phyloP scores from a whole-genome alignment of 2,329 filamentous ascomycete genomes.

The Xylaria sp. region DNA sequence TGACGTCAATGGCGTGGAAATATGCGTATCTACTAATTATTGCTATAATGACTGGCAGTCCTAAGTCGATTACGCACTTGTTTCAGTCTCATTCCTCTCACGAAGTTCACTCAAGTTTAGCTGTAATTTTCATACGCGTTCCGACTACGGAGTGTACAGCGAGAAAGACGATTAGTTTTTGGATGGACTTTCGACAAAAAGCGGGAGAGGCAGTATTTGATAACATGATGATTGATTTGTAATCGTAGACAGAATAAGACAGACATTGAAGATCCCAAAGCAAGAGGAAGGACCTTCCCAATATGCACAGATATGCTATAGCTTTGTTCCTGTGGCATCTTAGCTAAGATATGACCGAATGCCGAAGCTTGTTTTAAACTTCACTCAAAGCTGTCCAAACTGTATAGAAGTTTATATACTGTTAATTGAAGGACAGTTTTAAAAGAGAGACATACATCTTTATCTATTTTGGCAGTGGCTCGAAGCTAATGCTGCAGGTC shows the following conservation, averaged over 20 bases:
- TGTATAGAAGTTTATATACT: not conserved
- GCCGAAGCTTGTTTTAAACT: not conserved
- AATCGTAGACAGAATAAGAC: not conserved
- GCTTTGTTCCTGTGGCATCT: not conserved
- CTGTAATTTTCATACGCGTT: not conserved
- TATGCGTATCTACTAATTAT: not conserved
- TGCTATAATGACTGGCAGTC: not conserved
- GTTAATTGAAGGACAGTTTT: not conserved
- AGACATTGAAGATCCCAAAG: not conserved
- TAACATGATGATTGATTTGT: slow-evolving; percentile 1
- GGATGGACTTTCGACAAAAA: not conserved
- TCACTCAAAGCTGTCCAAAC: not conserved
- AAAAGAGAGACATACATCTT: too few relatives aligned
- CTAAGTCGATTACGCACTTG: not conserved
- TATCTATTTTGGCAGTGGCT: not conserved
- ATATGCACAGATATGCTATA: not conserved
- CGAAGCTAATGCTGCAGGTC: not conserved
- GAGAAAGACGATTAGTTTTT: not conserved
- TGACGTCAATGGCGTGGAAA: not conserved
- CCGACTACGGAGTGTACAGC: not conserved
- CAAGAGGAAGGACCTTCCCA: not conserved
- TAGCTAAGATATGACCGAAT: not conserved
- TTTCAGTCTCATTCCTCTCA: not conserved
- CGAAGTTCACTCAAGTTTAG: not conserved
- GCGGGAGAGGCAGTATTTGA: not conserved